Percentiles rank a stretch among this genome's conserved stretches.
Evolutionary conservation across 2,329 filamentous ascomycete genomes (phyloP).

Genomic region (Sporothrix pallida): DNA sequence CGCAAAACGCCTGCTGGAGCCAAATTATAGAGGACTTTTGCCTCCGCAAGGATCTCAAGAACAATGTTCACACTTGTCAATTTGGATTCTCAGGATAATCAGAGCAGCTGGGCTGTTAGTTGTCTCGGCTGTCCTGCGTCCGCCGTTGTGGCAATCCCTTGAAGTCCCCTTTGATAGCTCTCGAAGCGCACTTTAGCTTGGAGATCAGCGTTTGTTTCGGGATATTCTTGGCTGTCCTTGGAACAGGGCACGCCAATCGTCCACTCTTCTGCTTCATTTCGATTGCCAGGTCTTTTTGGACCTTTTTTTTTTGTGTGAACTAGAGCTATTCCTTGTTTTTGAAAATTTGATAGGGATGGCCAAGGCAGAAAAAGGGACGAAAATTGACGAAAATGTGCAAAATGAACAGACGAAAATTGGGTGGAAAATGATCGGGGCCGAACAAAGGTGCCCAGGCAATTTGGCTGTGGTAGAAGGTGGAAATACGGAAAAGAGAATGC

Average conservation of each 20-base stretch:
- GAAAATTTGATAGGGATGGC: neutral
- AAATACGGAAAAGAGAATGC: neutral
- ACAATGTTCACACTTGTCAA: too few relatives aligned
- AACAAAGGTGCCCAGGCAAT: neutral
- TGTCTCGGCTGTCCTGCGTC: constrained; percentile 17
- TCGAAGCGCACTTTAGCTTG: neutral
- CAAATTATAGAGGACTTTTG: neutral
- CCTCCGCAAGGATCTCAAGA: too few relatives aligned
- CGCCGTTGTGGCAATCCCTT: neutral
- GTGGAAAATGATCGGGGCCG: neutral
- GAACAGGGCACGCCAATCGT: constrained; percentile 17
- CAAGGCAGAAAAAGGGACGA: neutral
- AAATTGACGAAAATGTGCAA: neutral
- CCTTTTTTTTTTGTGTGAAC: neutral
- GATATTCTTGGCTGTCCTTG: neutral
- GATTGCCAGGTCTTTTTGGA: neutral
- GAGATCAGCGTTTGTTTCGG: constrained; percentile 16
- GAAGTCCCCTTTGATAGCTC: neutral
- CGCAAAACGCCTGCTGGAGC: neutral
- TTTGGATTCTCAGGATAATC: neutral
- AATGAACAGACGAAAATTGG: neutral
- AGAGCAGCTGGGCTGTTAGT: neutral
- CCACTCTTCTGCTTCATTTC: constrained; percentile 5
- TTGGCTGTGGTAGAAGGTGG: neutral
- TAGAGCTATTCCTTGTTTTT: neutral